A percentile compares a stretch with the other conserved stretches of the same genome.
phyloP scores from a whole-genome alignment of 1,139 yeast species.

The Taphrina flavorubra region DNA sequence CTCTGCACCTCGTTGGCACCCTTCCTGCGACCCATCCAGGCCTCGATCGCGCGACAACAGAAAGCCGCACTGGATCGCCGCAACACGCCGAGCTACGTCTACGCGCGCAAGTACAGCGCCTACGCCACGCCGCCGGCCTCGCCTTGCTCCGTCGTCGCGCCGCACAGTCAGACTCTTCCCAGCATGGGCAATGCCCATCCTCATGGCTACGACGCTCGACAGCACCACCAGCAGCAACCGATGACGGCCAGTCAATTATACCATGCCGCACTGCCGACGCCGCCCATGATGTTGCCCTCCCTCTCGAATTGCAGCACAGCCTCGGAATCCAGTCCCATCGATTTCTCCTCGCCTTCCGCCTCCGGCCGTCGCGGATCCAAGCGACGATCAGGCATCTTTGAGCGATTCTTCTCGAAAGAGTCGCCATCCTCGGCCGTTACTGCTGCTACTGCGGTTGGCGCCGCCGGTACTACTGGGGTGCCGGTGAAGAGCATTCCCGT shows the following conservation, averaged over 20 bases:
- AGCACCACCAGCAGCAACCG: constrained; percentile 6
- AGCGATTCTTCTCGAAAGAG: constrained; percentile 35
- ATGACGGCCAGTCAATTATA: constrained; percentile 14
- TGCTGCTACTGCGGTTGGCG: too few species aligned
- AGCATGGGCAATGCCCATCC: constrained; percentile 1
- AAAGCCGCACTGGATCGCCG: constrained; percentile 22
- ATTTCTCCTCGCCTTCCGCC: constrained; percentile 34
- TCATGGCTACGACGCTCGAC: background rate
- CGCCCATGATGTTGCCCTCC: constrained; percentile 41
- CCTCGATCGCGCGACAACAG: constrained; percentile 15
- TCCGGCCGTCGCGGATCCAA: constrained; percentile 7
- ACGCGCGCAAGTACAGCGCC: constrained; percentile 32
- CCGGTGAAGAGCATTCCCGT: constrained; percentile 36
- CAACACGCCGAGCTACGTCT: constrained; percentile 32
- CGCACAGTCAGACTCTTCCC: constrained; percentile 13
- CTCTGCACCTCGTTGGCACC: constrained; percentile 71
- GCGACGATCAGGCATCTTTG: constrained; percentile 41
- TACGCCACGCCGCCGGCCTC: constrained; percentile 37
- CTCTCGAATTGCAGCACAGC: constrained; percentile 39
- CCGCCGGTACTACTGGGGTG: constrained; percentile 12
- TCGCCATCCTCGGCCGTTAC: background rate
- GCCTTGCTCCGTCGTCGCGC: constrained; percentile 5
- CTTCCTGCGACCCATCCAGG: constrained; percentile 68
- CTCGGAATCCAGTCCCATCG: constrained; percentile 35
- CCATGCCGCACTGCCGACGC: constrained; percentile 35